phyloP scores from a whole-genome alignment of 352 stramenopile genomes.

The Phytophthora pistaciae region DNA sequence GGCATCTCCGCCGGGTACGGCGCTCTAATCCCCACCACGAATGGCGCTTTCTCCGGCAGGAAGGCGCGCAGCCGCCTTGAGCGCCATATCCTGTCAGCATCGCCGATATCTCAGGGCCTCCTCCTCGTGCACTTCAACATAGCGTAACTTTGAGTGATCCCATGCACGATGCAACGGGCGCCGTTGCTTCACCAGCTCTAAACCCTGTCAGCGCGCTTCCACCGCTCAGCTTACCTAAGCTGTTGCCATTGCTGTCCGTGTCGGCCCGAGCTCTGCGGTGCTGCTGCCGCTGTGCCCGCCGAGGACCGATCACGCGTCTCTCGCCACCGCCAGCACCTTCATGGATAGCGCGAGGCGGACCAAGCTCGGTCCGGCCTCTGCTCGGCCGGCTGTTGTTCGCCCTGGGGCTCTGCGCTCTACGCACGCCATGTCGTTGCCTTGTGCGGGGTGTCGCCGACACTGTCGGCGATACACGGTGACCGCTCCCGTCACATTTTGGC shows the following conservation, averaged over 20 bases:
- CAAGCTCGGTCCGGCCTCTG: conserved; percentile 15
- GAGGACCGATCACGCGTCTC: not conserved
- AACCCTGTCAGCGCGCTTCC: too few relatives aligned
- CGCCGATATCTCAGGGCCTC: conserved; percentile 8
- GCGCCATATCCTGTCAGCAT: conserved; percentile 4
- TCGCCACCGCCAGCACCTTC: conserved; percentile 11
- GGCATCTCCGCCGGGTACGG: not conserved
- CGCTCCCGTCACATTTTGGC: conserved; percentile 17
- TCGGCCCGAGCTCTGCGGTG: not conserved
- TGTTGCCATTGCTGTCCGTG: not conserved
- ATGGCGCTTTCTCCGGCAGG: conserved; percentile 15
- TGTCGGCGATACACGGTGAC: not conserved
- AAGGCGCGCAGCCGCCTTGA: not conserved
- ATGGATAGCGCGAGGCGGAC: conserved; percentile 11
- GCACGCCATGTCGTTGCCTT: conserved; percentile 19
- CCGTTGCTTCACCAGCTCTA: not conserved
- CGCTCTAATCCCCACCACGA: conserved; percentile 19
- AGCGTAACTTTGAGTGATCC: not conserved
- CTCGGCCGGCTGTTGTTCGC: conserved; percentile 13
- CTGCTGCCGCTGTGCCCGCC: not conserved
- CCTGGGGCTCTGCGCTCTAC: conserved; percentile 13
- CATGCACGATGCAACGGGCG: conserved; percentile 3
- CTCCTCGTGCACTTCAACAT: conserved; percentile 5
- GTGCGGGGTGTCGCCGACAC: not conserved
- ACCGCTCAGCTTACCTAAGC: not conserved